Evolutionary conservation across 208 protist genomes (phyloP).

Genomic region (Trypanosoma cruzi): DNA sequence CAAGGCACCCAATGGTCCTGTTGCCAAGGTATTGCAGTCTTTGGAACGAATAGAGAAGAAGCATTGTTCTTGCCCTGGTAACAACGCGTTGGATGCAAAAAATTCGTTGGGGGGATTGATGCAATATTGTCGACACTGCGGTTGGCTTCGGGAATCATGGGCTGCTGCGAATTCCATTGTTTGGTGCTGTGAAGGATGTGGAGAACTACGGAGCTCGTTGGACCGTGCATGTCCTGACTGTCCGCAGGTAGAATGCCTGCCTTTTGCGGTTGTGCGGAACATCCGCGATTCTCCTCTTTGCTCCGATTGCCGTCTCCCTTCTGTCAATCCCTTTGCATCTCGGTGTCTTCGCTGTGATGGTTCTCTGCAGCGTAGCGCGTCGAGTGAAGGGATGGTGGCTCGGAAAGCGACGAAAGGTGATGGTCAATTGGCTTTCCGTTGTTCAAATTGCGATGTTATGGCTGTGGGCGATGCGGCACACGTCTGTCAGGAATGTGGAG

Average conservation of each 20-base stretch:
- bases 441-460: slow-evolving; percentile 20
- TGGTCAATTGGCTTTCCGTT: slow-evolving; percentile 3
- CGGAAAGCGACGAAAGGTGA: neutral
- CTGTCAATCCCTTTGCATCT: slow-evolving; percentile 47
- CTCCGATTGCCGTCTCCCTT: slow-evolving; percentile 31
- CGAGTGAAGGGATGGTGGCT: neutral
- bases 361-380: neutral
- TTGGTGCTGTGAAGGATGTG: slow-evolving; percentile 77
- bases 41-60: neutral
- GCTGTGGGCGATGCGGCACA: neutral
- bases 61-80: slow-evolving; percentile 11
- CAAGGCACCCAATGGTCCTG: slow-evolving; percentile 46
- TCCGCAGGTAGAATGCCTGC: slow-evolving; percentile 82
- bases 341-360: slow-evolving; percentile 26
- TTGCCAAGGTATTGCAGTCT: slow-evolving; percentile 11
- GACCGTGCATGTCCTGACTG: slow-evolving; percentile 78
- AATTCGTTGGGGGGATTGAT: neutral
- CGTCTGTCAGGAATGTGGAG: slow-evolving; percentile 11
- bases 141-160: slow-evolving; percentile 48
- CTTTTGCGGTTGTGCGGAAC: slow-evolving; percentile 37
- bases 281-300: slow-evolving; percentile 32
- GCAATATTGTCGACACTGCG: slow-evolving; percentile 59
- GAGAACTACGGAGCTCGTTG: slow-evolving; percentile 65
- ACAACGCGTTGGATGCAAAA: slow-evolving; percentile 21
- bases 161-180: slow-evolving; percentile 39